A percentile compares a stretch with the other conserved stretches of the same genome.
phyloP scores from a whole-genome alignment of 1,139 yeast genomes.

The Lodderomyces beijingensis region DNA sequence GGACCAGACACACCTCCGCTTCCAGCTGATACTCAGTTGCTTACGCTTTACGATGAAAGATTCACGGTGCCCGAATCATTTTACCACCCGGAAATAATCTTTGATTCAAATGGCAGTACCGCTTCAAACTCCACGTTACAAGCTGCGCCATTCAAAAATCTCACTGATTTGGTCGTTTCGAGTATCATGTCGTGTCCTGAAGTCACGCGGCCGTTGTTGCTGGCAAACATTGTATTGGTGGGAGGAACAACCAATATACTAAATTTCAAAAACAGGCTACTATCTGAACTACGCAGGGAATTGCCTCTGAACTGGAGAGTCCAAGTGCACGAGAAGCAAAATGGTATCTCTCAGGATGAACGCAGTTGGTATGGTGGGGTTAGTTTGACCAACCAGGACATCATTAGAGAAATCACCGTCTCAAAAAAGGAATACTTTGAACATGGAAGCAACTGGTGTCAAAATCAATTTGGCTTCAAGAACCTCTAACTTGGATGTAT shows the following conservation, averaged over 20 bases:
- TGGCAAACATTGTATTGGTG: slow-evolving; percentile 71
- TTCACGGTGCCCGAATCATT: slow-evolving; percentile 83
- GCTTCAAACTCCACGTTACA: slow-evolving; percentile 31
- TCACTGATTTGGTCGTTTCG: slow-evolving; percentile 74
- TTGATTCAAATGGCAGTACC: slow-evolving; percentile 30
- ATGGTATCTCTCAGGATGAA: slow-evolving; percentile 21
- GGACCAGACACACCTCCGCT: slow-evolving; percentile 13
- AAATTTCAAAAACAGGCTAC: slow-evolving; percentile 61
- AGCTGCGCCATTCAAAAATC: slow-evolving; percentile 59
- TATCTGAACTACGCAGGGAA: slow-evolving; percentile 57
- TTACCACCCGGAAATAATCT: slow-evolving; percentile 75
- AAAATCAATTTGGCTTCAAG: slow-evolving; percentile 67
- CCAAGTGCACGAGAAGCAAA: slow-evolving; percentile 30
- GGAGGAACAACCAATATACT: slow-evolving; percentile 81
- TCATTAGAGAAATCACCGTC: slow-evolving; percentile 54
- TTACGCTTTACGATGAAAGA: slow-evolving; percentile 74
- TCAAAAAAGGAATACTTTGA: slow-evolving; percentile 79
- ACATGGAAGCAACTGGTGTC: slow-evolving; percentile 80
- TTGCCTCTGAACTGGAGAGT: slow-evolving; percentile 67
- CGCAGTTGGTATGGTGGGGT: slow-evolving; percentile 43
- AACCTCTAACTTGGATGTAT: slow-evolving; percentile 21
- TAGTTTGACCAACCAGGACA: slow-evolving; percentile 48
- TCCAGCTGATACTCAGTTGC: slow-evolving; percentile 52
- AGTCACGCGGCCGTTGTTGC: slow-evolving; percentile 68
- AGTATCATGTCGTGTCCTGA: slow-evolving; percentile 70